Conservation (phyloP, 1,284 basidiomycete genomes). For the Ustilago curta region DNA sequence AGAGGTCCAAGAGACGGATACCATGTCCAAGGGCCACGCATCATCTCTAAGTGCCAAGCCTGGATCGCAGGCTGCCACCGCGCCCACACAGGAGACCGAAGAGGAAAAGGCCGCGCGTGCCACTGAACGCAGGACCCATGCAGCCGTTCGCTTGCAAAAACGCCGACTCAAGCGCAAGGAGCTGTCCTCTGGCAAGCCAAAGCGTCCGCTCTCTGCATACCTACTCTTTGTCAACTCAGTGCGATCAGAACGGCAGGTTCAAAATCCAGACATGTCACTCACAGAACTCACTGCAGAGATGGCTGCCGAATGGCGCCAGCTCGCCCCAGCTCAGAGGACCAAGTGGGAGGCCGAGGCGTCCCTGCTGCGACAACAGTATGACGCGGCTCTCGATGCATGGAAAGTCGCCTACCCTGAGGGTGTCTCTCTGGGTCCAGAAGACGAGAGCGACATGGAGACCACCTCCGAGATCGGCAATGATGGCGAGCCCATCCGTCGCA, state of each 20-base stretch:
- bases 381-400: slow-evolving; percentile 39
- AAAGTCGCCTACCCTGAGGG: slow-evolving; percentile 35
- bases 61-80: slow-evolving; percentile 1
- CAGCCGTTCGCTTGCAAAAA: slow-evolving; percentile 34
- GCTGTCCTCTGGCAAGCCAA: slow-evolving; percentile 37
- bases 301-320: slow-evolving; percentile 45
- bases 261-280: slow-evolving; percentile 32
- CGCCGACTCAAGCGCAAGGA: slow-evolving; percentile 52
- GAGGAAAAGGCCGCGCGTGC: slow-evolving; percentile 22
- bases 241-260: slow-evolving; percentile 30
- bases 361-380: slow-evolving; percentile 36
- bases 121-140: slow-evolving; percentile 13
- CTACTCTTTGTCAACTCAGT: slow-evolving; percentile 48
- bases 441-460: slow-evolving; percentile 53
- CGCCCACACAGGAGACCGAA: slow-evolving; percentile 1
- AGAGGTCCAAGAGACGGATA: neutral
- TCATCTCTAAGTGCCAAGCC: slow-evolving; percentile 15
- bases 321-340: slow-evolving; percentile 21
- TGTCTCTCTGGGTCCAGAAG: slow-evolving; percentile 35
- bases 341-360: slow-evolving; percentile 46
- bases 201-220: slow-evolving; percentile 41
- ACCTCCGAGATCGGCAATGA: slow-evolving; percentile 41
- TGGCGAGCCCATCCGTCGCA: slow-evolving; percentile 36
- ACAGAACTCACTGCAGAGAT: slow-evolving; percentile 43
- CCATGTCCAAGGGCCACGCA: neutral